Conservation (phyloP, 1,139 yeast genomes). For the Candida tetrigidarum region DNA sequence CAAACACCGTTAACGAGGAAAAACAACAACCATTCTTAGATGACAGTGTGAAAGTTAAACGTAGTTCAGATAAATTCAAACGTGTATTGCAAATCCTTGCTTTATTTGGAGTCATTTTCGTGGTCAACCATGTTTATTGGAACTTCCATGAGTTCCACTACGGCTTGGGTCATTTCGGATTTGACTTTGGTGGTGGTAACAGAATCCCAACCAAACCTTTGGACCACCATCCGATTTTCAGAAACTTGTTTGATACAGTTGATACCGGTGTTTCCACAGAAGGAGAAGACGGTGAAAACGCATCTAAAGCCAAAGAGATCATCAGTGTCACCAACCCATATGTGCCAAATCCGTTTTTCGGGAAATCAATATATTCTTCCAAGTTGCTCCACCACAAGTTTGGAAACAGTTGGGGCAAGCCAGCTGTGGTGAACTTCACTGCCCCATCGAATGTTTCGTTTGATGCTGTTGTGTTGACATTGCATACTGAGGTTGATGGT, state of each 20-base stretch:
- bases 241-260: slow-evolving; percentile 12
- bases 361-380: slow-evolving; percentile 29
- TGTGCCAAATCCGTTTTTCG: slow-evolving; percentile 31
- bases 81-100: neutral
- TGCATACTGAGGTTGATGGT: slow-evolving; percentile 64
- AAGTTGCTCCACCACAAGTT: slow-evolving; percentile 37
- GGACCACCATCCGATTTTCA: slow-evolving; percentile 11
- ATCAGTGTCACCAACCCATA: slow-evolving; percentile 36
- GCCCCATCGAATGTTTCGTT: slow-evolving; percentile 43
- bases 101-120: slow-evolving; percentile 2
- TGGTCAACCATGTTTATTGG: slow-evolving; percentile 1
- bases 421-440: slow-evolving; percentile 28
- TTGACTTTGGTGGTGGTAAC: neutral
- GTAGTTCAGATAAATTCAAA: neutral
- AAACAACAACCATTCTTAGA: slow-evolving; percentile 3
- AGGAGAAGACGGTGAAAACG: slow-evolving; percentile 2
- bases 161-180: slow-evolving; percentile 1
- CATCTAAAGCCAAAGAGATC: slow-evolving; percentile 19
- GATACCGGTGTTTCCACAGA: slow-evolving; percentile 2
- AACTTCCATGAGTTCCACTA: neutral
- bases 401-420: slow-evolving; percentile 42
- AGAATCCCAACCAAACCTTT: neutral
- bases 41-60: neutral
- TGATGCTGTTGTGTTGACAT: slow-evolving; percentile 62
- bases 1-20: neutral